Base-by-base conservation (phyloP, 768 basidiomycete species). In the Amyloporia xantha region DNA sequence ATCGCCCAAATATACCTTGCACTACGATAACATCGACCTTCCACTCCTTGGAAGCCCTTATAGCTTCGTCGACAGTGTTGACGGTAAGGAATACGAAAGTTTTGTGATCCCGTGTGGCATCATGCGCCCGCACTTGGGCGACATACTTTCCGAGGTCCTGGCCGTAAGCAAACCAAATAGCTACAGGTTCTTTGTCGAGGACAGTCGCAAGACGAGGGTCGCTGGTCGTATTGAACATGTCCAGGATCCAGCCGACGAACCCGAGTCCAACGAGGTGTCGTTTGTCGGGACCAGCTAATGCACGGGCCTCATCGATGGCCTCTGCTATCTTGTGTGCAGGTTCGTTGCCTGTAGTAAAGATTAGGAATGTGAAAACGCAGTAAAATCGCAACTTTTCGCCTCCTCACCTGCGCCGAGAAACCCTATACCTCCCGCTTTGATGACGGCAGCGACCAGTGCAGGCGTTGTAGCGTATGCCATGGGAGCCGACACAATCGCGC, bases 111-210 rank as follows among this genome's bases (percentile, higher is more conserved):
- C 15, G 25, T 15, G 42, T n/a, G n/a, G 42, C 26, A 56, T 58
- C 37, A 62, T 69, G 19, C 70, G 68, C 44, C 66, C 58, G 21
- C 69, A 66, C 11, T 57, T 54, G 57, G 86, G 79, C 46, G 75
- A 67, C n/a, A 74, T 64, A 49, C 82, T 81, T 41, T 87, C 70
- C 65, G 15, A 85, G 55, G 54, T 81, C 65, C 23, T 69, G 61
- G 1, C 87, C 87, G 59, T 86, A 90, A 0, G 86, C 71, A 36
- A 92, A 71, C 87, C 88, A 91, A 46, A 91, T 65, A 5, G 84
- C 82, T 40, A 71, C 73, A 6, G 86, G 77, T 19, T 71, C 67
- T 48, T 73, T 71, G 44, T 79, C 73, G 43, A 88, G 70, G 9
- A 77, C 76, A 25, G 70, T 60, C 2, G 68, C 63, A 21, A 89